These are phyloP conservation scores for Claviceps sp. DNA, from an alignment of 2,329 filamentous ascomycete species.

Conservation along the genomic window DNA sequence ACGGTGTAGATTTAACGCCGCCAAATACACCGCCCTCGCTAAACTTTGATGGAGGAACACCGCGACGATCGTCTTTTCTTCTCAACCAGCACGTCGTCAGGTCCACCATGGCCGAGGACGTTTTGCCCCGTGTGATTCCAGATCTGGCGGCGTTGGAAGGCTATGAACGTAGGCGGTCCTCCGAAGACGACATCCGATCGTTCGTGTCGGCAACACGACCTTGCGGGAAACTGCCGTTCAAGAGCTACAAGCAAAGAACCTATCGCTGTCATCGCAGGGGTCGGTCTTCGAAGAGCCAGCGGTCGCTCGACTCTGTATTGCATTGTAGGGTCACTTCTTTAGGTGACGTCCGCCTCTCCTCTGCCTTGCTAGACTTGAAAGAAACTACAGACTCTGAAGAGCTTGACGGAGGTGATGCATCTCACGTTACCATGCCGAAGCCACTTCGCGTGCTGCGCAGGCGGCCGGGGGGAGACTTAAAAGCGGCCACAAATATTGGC, in stretches of 20 bases:
- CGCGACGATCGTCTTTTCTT: constrained; percentile 42
- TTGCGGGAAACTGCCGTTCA: constrained; percentile 14
- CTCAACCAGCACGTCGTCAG: constrained; percentile 32
- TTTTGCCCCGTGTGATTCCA: constrained; percentile 34
- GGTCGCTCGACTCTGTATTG: constrained; percentile 36
- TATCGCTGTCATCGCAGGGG: constrained; percentile 29
- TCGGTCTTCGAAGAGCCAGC: constrained; percentile 34
- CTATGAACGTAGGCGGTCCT: constrained; percentile 13
- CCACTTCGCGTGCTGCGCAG: constrained; percentile 55
- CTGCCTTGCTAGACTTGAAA: constrained; percentile 46
- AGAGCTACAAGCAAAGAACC: constrained; percentile 13
- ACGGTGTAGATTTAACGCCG: constrained; percentile 42
- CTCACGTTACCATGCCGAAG: constrained; percentile 25
- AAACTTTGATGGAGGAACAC: constrained; percentile 27
- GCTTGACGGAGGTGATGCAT: constrained; percentile 34
- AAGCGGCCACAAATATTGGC: constrained; percentile 51
- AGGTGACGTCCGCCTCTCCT: constrained; percentile 39
- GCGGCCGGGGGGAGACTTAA: constrained; percentile 61
- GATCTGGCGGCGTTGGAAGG: constrained; percentile 28
- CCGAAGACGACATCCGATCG: constrained; percentile 20
- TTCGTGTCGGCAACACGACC: constrained; percentile 17
- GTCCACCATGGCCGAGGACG: constrained; percentile 23
- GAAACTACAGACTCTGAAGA: constrained; percentile 41
- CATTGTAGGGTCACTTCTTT: constrained; percentile 46
- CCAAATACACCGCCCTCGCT: constrained; percentile 46